A percentile compares a stretch with the other conserved stretches of the same genome.
These are phyloP conservation scores for Rhizopus microsporus DNA, from an alignment of 371 early-diverging fungal genomes.

Conservation along the genomic window DNA sequence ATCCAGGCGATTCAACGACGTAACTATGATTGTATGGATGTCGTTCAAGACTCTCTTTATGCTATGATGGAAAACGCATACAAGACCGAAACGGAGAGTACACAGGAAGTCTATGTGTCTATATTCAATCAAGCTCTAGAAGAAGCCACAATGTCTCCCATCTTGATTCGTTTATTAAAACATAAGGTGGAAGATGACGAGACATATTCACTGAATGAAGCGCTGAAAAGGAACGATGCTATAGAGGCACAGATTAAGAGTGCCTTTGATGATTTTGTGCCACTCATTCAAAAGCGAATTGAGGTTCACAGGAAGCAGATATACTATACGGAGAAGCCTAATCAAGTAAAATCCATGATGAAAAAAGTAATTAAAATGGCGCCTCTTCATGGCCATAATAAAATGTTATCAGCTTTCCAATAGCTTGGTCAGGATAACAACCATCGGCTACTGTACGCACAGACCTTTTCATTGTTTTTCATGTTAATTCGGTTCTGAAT, in stretches of 20 bases:
- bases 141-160: conserved; percentile 23
- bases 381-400: not conserved
- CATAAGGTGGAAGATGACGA: conserved; percentile 26
- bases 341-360: conserved; percentile 42
- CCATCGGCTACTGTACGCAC: not conserved
- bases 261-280: conserved; percentile 37
- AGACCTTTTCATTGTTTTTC: conserved; percentile 3
- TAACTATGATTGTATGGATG: conserved; percentile 26
- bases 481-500: too few relatives aligned
- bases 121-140: conserved; percentile 27
- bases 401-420: conserved; percentile 3
- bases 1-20: conserved; percentile 30
- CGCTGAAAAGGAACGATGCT: not conserved
- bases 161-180: conserved; percentile 36
- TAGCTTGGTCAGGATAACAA: not conserved
- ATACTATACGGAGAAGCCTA: conserved; percentile 15
- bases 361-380: conserved; percentile 38
- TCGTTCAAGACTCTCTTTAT: conserved; percentile 19
- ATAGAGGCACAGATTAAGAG: conserved; percentile 20
- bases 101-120: conserved; percentile 38
- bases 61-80: conserved; percentile 41
- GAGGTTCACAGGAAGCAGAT: not conserved
- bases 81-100: conserved; percentile 13
- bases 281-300: conserved; percentile 8
- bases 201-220: conserved; percentile 21